Evolutionary conservation across 169 alveolate genomes (phyloP), one percentile per base, ranked within the genome.

Genomic region (Besnoitia besnoiti): DNA sequence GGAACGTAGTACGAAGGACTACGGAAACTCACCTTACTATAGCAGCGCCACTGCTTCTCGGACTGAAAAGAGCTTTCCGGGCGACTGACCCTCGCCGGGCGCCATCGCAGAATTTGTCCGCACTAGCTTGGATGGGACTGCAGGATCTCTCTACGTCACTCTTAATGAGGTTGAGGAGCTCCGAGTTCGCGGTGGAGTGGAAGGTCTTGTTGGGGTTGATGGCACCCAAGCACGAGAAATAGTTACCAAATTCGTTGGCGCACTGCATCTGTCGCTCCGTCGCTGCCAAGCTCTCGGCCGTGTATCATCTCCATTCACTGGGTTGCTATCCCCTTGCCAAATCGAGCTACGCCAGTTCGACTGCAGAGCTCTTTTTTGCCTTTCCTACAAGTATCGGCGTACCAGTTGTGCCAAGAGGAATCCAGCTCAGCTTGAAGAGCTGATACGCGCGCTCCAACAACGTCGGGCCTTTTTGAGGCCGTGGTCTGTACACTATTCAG

Each of bases 241-340:
- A 73, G 24, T 73, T n/a, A 3, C 82, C 82, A 42, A 39, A 73
- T 16, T 73, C 82, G n/a, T 73, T 42, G 46, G n/a, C 82, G n/a
- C 82, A 73, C 46, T 73, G 82, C 47, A 73, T 42, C 46, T 73
- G 12, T 39, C 82, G 82, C 39, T 19, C 82, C n/a, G 47, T 8
- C 24, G 82, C 44, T 8, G 16, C n/a, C 82, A 73, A 73, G 46
- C 14, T n/a, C 24, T 73, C 82, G 0, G 12, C 46, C 10, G 46
- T 0, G 46, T 73, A 73, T 39, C 82, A 73, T 35, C 82, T n/a
- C 82, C 82, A 73, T 30, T 73, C 47, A n/a, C 82, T 73, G 82
- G 46, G 39, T 35, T 8, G 14, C 24, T 2, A 73, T 7, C 44
- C 82, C 82, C 82, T 19, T 73, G 82, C 82, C 82, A 42, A 27